Evolutionary conservation across 805 yeast species (phyloP).

Genomic region (Phaffomyces opuntiae): DNA sequence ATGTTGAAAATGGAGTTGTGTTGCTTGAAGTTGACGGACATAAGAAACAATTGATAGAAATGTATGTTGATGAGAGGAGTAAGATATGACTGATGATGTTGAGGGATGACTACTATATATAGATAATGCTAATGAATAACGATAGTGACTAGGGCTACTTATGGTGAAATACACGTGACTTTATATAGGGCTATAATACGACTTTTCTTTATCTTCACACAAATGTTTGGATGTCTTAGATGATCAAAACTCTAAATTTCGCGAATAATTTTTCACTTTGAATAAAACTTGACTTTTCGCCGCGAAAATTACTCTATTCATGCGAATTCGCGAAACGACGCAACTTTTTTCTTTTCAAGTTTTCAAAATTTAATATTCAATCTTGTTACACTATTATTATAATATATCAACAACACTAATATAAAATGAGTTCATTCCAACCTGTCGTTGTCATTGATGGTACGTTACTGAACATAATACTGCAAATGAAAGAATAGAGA

Average conservation of each 20-base stretch:
- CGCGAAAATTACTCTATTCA: too few species aligned
- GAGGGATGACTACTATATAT: too few species aligned
- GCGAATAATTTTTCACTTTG: not conserved
- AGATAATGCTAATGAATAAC: too few species aligned
- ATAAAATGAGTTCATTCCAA: slow-evolving; percentile 52
- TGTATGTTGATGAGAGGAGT: not conserved
- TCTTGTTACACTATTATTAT: not conserved
- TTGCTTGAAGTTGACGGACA: slow-evolving; percentile 1
- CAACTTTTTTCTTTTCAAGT: not conserved
- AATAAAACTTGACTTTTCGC: not conserved
- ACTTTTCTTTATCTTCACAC: too few species aligned
- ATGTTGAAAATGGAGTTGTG: not conserved
- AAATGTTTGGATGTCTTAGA: too few species aligned
- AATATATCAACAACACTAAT: slow-evolving; percentile 27
- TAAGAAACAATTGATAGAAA: not conserved
- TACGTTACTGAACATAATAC: slow-evolving; percentile 30
- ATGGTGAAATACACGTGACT: too few species aligned
- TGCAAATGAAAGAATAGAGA: not conserved
- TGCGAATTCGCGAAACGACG: slow-evolving; percentile 3
- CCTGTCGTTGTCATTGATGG: slow-evolving; percentile 98
- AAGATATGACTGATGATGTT: not conserved
- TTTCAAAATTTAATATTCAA: not conserved
- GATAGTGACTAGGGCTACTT: too few species aligned
- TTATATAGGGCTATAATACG: too few species aligned
- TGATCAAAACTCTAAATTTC: not conserved